These are phyloP conservation scores for Glarea lozoyensis DNA, from an alignment of 495 filamentous ascomycete species.

Conservation along the genomic window DNA sequence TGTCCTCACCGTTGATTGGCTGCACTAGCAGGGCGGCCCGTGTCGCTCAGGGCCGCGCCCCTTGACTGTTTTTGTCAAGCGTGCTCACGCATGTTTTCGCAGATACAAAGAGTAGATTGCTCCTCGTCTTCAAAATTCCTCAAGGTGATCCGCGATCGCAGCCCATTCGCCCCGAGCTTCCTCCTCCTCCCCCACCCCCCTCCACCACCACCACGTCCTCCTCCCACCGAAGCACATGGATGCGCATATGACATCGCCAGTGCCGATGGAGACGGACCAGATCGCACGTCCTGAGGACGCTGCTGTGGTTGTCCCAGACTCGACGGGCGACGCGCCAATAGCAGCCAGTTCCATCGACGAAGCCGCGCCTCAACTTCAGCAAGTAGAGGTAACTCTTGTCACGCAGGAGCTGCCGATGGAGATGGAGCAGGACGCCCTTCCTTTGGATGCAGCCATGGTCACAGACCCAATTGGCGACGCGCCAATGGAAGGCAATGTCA, in stretches of 20 bases:
- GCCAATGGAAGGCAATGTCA: neutral
- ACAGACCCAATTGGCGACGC: neutral
- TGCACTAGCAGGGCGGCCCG: no score
- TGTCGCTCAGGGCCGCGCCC: no score
- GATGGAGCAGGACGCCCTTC: no score
- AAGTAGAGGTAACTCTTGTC: constrained; percentile 53
- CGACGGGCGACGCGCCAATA: neutral
- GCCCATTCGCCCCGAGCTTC: neutral
- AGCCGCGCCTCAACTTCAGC: constrained; percentile 13
- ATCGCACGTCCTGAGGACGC: neutral
- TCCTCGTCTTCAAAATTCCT: constrained; percentile 1
- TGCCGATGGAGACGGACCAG: neutral
- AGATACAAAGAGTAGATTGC: constrained; percentile 4
- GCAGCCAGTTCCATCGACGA: neutral
- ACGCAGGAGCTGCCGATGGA: no score
- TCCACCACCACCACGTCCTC: no score
- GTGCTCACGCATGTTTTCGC: no score
- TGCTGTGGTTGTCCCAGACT: neutral
- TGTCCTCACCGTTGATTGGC: no score
- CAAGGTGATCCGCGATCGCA: constrained; percentile 1
- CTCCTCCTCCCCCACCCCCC: neutral
- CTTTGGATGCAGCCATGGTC: neutral
- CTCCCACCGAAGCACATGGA: no score
- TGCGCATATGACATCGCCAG: neutral
- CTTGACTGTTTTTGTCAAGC: no score